Evolutionary conservation across 176 grass and related monocot genomes (phyloP).

Genomic region (Melocanna baccifera): DNA sequence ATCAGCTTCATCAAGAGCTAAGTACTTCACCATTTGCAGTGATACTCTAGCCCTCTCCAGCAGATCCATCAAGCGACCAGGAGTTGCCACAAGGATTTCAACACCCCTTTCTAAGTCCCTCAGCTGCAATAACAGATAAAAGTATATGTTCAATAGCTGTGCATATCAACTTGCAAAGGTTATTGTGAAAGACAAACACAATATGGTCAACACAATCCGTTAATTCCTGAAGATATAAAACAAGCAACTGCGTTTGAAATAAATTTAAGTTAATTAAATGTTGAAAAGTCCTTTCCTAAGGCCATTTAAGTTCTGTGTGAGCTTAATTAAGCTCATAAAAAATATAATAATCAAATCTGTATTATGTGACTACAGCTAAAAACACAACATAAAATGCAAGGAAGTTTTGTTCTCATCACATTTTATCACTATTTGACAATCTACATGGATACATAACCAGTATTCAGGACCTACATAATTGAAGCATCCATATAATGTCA

Average conservation of each 20-base stretch:
- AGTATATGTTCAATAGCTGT: neutral
- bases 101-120: slow-evolving; percentile 94
- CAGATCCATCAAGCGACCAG: slow-evolving; percentile 91
- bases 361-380: neutral
- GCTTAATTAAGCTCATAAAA: neutral
- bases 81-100: slow-evolving; percentile 95
- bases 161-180: neutral
- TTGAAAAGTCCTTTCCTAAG: neutral
- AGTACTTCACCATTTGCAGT: slow-evolving; percentile 74
- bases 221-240: neutral
- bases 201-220: neutral
- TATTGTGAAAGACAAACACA: neutral
- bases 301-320: neutral
- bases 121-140: slow-evolving; percentile 52
- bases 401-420: neutral
- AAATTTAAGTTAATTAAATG: neutral
- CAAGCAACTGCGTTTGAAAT: neutral
- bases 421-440: neutral
- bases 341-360: neutral
- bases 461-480: neutral
- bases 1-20: slow-evolving; percentile 95
- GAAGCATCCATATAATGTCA: neutral
- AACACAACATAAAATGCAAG: neutral
- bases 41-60: slow-evolving; percentile 91
- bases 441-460: neutral